phyloP scores from a whole-genome alignment of 139 green algal genomes.

The Picochlorum costavermella region DNA sequence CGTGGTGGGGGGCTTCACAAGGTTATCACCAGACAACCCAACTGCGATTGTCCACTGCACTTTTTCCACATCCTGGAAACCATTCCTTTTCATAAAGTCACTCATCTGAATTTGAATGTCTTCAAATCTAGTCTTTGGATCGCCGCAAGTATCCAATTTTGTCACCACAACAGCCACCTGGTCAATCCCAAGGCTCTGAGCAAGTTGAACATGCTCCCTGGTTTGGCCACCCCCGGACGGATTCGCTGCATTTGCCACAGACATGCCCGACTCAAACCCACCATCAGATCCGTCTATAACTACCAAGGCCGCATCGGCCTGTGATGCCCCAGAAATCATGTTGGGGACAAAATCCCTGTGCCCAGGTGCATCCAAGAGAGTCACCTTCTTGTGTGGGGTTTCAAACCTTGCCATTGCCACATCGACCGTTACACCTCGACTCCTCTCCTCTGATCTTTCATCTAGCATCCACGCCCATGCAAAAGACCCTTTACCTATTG shows the following conservation, averaged over 20 bases:
- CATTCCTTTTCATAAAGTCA: constrained; percentile 71
- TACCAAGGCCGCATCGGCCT: constrained; percentile 88
- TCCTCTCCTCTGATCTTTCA: constrained; percentile 82
- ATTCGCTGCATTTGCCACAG: constrained; percentile 19
- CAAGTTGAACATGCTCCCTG: constrained; percentile 89
- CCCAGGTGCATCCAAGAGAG: constrained; percentile 89
- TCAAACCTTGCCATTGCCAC: constrained; percentile 66
- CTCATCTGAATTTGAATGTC: constrained; percentile 57
- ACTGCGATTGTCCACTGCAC: constrained; percentile 80
- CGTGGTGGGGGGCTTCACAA: constrained; percentile 38
- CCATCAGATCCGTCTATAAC: constrained; percentile 84
- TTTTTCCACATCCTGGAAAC: constrained; percentile 51
- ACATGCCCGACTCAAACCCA: constrained; percentile 92
- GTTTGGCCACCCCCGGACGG: constrained; percentile 71
- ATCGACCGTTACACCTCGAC: constrained; percentile 88
- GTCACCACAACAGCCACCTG: constrained; percentile 77
- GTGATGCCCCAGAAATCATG: constrained; percentile 79
- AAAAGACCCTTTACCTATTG: constrained; percentile 87
- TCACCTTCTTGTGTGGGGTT: constrained; percentile 42
- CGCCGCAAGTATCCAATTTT: constrained; percentile 79
- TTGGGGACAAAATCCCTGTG: constrained; percentile 97
- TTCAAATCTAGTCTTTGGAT: constrained; percentile 63
- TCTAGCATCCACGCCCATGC: constrained; percentile 94
- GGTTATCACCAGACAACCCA: constrained; percentile 73
- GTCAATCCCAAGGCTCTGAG: constrained; percentile 77